Conservation (phyloP, 2,329 filamentous ascomycete genomes). For the Clarireedia hainanense region DNA sequence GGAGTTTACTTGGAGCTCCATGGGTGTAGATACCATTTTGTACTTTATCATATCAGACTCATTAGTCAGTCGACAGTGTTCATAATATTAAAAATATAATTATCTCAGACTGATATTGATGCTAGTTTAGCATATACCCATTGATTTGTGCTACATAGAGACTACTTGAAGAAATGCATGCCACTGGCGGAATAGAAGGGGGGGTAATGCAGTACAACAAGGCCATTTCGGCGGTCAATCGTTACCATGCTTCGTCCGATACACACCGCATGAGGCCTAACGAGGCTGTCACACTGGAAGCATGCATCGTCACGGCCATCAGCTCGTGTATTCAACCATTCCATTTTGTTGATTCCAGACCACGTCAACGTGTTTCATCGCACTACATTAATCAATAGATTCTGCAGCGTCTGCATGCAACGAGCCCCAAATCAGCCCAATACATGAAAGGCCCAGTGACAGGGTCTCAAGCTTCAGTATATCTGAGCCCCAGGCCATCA, state of each 20-base stretch:
- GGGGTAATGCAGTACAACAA: constrained; percentile 5
- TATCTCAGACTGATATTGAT: not conserved
- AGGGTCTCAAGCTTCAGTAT: not conserved
- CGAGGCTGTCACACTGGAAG: not conserved
- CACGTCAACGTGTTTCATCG: constrained; percentile 5
- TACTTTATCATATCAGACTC: constrained; percentile 3
- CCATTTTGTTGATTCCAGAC: not conserved
- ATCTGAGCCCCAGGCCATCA: not conserved
- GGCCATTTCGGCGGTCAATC: not conserved
- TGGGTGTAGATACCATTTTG: not conserved
- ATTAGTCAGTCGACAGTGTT: not conserved
- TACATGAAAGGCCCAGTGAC: not conserved
- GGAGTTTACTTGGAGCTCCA: not conserved
- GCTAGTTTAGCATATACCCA: not conserved
- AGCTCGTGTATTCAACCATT: not conserved
- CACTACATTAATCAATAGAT: not conserved
- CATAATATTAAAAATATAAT: constrained; percentile 4
- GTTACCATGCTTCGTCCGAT: not conserved
- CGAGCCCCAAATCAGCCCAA: not conserved
- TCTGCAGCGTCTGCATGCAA: constrained; percentile 2
- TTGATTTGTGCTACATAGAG: not conserved
- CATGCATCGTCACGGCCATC: not conserved
- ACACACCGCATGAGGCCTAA: not conserved
- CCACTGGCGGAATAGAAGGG: not conserved
- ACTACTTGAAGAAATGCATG: not conserved